A percentile compares a stretch with the other conserved stretches of the same genome.
These are phyloP conservation scores for Thielaviopsis punctulata DNA, from an alignment of 2,329 filamentous ascomycete species.

Conservation along the genomic window DNA sequence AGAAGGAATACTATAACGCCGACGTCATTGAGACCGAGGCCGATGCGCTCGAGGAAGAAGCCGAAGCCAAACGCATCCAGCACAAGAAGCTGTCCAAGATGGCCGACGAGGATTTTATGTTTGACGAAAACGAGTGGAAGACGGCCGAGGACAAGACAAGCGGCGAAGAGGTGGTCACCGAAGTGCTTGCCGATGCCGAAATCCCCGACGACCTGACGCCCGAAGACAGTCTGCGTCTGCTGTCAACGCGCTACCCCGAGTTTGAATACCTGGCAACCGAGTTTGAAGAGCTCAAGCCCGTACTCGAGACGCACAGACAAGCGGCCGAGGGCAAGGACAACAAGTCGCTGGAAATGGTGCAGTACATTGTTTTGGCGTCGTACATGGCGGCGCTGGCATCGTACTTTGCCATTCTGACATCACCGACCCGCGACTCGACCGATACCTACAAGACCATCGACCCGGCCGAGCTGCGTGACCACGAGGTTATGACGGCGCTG, in stretches of 20 bases:
- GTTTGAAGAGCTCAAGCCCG: conserved; percentile 53
- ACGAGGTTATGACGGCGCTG: conserved; percentile 77
- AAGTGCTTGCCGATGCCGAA: conserved; percentile 70
- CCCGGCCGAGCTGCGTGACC: conserved; percentile 67
- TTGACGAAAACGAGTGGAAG: conserved; percentile 78
- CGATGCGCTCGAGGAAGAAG: conserved; percentile 75
- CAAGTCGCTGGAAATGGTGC: conserved; percentile 45
- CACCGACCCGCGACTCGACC: conserved; percentile 45
- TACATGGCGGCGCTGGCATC: conserved; percentile 78
- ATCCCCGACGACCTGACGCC: conserved; percentile 63
- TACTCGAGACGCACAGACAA: conserved; percentile 40
- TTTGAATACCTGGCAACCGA: conserved; percentile 76
- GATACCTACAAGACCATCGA: conserved; percentile 43
- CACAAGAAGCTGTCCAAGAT: conserved; percentile 81
- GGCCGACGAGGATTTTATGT: conserved; percentile 81
- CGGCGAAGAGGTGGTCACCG: conserved; percentile 47
- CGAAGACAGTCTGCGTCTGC: conserved; percentile 56
- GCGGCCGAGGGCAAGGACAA: conserved; percentile 34
- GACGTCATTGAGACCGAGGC: conserved; percentile 51
- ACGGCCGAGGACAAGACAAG: conserved; percentile 34
- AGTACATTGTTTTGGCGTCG: conserved; percentile 64
- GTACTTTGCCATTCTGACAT: conserved; percentile 90
- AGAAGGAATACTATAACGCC: conserved; percentile 82
- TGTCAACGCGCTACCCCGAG: conserved; percentile 76
- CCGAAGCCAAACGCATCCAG: conserved; percentile 72